Percentiles rank a stretch among this genome's conserved stretches.
Evolutionary conservation across 163 green algal species (phyloP).

Genomic region (Volvox carteri): DNA sequence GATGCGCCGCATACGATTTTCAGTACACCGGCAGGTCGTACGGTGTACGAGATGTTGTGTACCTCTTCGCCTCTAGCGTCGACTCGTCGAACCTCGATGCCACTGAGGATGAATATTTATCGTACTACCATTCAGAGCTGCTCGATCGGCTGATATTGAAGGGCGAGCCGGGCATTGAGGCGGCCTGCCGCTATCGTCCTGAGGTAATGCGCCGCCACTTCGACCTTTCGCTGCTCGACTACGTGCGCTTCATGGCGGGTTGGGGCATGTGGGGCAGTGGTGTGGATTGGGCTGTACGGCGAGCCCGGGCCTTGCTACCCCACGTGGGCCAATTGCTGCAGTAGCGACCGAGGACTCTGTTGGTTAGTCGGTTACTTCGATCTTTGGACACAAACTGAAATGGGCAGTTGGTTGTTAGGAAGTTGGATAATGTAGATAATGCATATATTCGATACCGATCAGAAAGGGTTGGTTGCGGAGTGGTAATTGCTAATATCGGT

Average conservation of each 20-base stretch:
- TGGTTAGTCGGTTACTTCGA: too few species aligned
- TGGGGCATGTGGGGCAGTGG: conserved; percentile 69
- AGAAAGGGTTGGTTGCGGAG: too few species aligned
- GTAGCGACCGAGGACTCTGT: too few species aligned
- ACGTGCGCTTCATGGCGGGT: conserved; percentile 73
- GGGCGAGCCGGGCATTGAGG: not conserved
- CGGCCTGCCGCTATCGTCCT: conserved; percentile 45
- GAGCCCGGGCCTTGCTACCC: conserved; percentile 19
- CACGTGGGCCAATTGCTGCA: conserved; percentile 26
- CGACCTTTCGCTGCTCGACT: conserved; percentile 64
- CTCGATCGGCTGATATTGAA: not conserved
- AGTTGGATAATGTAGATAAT: too few species aligned
- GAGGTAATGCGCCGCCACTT: conserved; percentile 58
- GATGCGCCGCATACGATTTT: conserved; percentile 64
- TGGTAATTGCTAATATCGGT: too few species aligned
- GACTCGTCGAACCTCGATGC: conserved; percentile 40
- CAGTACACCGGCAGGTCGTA: conserved; percentile 68
- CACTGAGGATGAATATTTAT: conserved; percentile 55
- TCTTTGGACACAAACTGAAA: too few species aligned
- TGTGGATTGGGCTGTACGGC: conserved; percentile 44
- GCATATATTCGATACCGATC: too few species aligned
- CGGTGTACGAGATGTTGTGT: conserved; percentile 69
- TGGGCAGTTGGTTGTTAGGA: too few species aligned
- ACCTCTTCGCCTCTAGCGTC: conserved; percentile 62
- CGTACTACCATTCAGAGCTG: conserved; percentile 61